Evolutionary conservation across 306 rosid genomes (phyloP), one percentile per base, ranked within the genome.

Genomic region (Fagus sylvatica): DNA sequence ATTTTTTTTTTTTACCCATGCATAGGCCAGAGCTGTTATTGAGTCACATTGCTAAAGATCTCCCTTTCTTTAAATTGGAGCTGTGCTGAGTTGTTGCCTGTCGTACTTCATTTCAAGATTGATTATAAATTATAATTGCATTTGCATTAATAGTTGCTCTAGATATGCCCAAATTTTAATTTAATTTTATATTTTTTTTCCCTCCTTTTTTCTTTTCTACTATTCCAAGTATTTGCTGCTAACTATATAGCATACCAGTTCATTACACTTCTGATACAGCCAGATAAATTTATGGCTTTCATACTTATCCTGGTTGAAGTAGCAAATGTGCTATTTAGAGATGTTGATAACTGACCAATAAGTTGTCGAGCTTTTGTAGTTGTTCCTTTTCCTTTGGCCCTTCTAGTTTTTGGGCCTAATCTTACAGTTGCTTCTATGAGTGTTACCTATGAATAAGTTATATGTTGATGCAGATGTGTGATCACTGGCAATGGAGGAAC

Each of bases 401-500:
- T 61, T 64, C 28, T 7, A 57, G 49, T 19, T 22, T 76, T 59
- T 81, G 62, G 73, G 68, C 49, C 55, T 53, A 22, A 60, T 30
- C 70, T 43, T 77, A 66, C 67, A 49, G 36, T 42, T 60, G 75
- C 42, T 53, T 41, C n/a, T 39, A 17, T 48, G 42, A 49, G 53
- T 73, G 81, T 83, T 75, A 66, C 37, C 39, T 53, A 11, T 51
- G 41, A 57, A 59, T 71, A 48, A n/a, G 76, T 36, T 66, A 56
- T 19, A 72, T 80, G 69, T 66, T 77, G 54, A 53, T 83, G 86
- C 81, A 94, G 98, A 81, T 91, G 97, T 81, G 90, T 89, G 73
- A 89, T 91, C 57, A 94, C 97, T 17, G 96, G 97, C 66, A 88
- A 85, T 68, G 91, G 91, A 32, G 91, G 80, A 74, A 60, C 76